Evolutionary conservation across 1,284 basidiomycete species (phyloP), one percentile per base, ranked within the genome.

Genomic region (Sporisorium exsertum): DNA sequence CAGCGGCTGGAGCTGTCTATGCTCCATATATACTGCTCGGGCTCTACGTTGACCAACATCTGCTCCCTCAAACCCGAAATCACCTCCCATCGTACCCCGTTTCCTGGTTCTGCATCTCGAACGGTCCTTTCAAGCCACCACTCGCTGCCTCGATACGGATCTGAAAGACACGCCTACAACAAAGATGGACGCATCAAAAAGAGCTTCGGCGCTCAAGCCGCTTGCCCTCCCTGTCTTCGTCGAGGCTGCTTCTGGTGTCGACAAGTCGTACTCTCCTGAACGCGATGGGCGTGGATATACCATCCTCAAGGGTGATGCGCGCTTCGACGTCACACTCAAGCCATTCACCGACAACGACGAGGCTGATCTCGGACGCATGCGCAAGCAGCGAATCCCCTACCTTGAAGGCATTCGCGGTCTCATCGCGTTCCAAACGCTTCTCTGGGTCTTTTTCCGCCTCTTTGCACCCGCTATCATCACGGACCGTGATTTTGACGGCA

Each of bases 391-490:
- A 26, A 72, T 76, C 18, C 26, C 45, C 35, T 79, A 79, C 51
- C 37, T 79, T 43, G 77, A 79, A 33, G 77, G 77, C 10, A 43
- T 78, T 49, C 72, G 77, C 33, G 79, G 79, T 33, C 53, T 81
- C 13, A 35, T 80, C 9, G 79, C 66, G 8, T 59, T 81, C 20
- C 70, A 81, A 22, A 74, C 72, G 8, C 64, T 79, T 12, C 75
- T 81, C 45, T 81, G 65, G 64, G 52, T 75, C 62, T 81, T 81
- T 46, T 80, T 81, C 63, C 70, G 78, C 27, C 60, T 78, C 56
- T 75, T 81, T 27, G 74, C 77, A 5, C 77, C 79, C 13, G 77
- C 77, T 0, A 62, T 79, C 18, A 72, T 74, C 3, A 73, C 73
- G 3, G 73, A 77, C n/a, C 72, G 73, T 35, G 77, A 79, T 16